Evolutionary conservation across 495 filamentous ascomycete genomes (phyloP), one percentile per base, ranked within the genome.

Genomic region (Staphylotrichum longicolle): DNA sequence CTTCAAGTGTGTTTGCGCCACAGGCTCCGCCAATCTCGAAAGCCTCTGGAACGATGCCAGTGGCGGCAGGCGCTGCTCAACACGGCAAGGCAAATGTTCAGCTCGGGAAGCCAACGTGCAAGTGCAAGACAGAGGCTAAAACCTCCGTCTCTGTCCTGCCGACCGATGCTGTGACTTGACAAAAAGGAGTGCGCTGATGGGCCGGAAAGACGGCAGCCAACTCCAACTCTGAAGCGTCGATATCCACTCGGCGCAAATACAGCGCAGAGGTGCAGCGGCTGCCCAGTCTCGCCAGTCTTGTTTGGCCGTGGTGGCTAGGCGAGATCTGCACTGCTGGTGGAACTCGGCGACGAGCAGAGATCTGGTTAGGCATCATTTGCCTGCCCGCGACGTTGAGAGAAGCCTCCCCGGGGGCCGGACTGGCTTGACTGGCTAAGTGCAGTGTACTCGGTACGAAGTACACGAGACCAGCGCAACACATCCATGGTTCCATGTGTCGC

Each of bases 291-390:
- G 20, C 20, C 20, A 10, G 44, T 10, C 32, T 39, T 35, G 40
- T 20, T 8, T 32, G 41, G 20, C 34, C 40, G 30, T 15, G 20
- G n/a, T 48, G 40, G 39, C 42, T 20, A 48, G 42, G 54, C 54
- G 11, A n/a, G 15, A 50, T 58, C 46, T 32, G 33, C 35, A 9
- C 35, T 7, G 15, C 4, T 30, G 7, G 46, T 41, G 44, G 34
- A 11, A 57, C 54, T 46, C 14, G 7, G 4, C 54, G 14, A 46
- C 20, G 37, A 30, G 15, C 27, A 33, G 37, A 48, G 55, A 51
- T 58, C 57, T 34, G 47, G 37, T 58, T 58, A 58, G 57, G 57
- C 57, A 58, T 58, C 46, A 20, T 51, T 58, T 44, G 57, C 42
- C 46, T 50, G 47, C 14, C 57, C 57, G 42, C 20, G 10, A 3